Evolutionary conservation across 441 rosid genomes (phyloP), one percentile per base, ranked within the genome.

Genomic region (Gossypium trilobum): DNA sequence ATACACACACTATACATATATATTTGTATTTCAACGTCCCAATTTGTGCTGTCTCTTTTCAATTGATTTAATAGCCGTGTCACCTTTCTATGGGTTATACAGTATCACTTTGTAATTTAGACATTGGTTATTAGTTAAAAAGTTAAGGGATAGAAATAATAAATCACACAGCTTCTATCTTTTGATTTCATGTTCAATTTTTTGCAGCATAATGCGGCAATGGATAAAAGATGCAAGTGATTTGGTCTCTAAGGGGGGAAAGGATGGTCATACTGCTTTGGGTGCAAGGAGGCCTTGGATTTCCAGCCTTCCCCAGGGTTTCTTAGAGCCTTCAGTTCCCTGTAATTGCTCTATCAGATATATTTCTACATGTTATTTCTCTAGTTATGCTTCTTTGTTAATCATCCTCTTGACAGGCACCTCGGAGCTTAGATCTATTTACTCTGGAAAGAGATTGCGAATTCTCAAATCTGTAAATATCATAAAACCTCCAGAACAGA

Each of bases 261-360:
- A 86, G 70, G 78, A 68, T 73, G 82, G 85, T 68, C 42, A 9
- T 55, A 82, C 78, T 73, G 82, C 81, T 78, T 80, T 71, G 62
- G 70, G 78, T 79, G 84, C 78, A 55, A 81, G 87, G 87, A 87
- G 73, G 80, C 79, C 81, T 39, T 81, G 74, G 57, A 65, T 82
- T 70, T 76, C 86, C 64, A 65, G 75, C 75, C 84, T 68, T 55
- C 77, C 77, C 48, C 71, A 27, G 73, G 72, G 71, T 82, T 86
- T 89, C 78, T 76, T 58, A 71, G 85, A 83, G 73, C 87, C 97
- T 74, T 65, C 85, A 74, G 66, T 95, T 78, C 87, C 91, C 25
- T 85, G 99, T 95, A 79, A 81, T 90, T 79, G 39, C 42, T 62
- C 57, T 69, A 6, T 72, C 14, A 23, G 33, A 57, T 3, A 39